phyloP scores from a whole-genome alignment of 495 filamentous ascomycete genomes.

The Neurospora sp. region DNA sequence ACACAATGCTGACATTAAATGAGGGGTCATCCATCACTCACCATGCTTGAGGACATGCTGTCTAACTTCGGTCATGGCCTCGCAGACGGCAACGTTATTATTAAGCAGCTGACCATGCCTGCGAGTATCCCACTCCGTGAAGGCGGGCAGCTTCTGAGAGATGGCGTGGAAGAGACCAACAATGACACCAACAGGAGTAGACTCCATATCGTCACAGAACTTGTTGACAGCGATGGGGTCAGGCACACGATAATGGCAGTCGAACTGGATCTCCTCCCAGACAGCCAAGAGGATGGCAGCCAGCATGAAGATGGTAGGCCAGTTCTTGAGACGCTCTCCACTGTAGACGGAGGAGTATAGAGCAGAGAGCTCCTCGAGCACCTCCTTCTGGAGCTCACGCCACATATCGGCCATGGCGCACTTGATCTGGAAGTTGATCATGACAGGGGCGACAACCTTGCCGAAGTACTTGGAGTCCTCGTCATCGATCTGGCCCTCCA shows the following conservation, averaged over 20 bases:
- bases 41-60: slow-evolving; percentile 82
- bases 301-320: slow-evolving; percentile 94
- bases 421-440: slow-evolving; percentile 99
- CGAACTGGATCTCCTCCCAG: slow-evolving; percentile 97
- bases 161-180: slow-evolving; percentile 92
- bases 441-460: slow-evolving; percentile 82
- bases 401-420: slow-evolving; percentile 90
- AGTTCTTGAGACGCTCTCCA: slow-evolving; percentile 89
- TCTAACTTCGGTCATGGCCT: slow-evolving; percentile 87
- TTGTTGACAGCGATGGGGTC: slow-evolving; percentile 74
- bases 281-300: slow-evolving; percentile 81
- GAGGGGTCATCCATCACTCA: slow-evolving; percentile 33
- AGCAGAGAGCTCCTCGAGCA: slow-evolving; percentile 78
- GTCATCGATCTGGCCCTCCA: slow-evolving; percentile 71
- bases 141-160: slow-evolving; percentile 81
- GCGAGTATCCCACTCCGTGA: slow-evolving; percentile 82
- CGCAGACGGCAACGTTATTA: slow-evolving; percentile 81
- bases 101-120: slow-evolving; percentile 79
- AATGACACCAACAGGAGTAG: slow-evolving; percentile 84
- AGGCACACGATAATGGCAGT: slow-evolving; percentile 83
- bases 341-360: slow-evolving; percentile 91
- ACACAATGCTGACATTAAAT: not conserved
- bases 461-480: slow-evolving; percentile 69
- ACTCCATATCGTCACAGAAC: slow-evolving; percentile 93
- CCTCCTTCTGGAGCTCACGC: slow-evolving; percentile 89